Evolutionary conservation across 1,284 basidiomycete genomes (phyloP).

Genomic region (Leccinum subrobustum): DNA sequence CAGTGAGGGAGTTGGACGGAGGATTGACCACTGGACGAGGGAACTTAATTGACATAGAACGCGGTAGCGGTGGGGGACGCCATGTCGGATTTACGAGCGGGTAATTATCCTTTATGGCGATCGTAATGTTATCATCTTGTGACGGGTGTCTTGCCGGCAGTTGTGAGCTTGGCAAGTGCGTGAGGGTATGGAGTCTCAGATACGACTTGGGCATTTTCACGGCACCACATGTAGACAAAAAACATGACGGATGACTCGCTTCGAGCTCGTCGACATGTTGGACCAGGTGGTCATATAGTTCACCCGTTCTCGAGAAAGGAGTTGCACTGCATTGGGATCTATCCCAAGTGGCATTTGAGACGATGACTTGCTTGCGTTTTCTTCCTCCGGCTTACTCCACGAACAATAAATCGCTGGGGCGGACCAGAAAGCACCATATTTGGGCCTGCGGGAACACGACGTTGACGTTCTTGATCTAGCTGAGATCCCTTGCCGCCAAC

Average conservation of each 20-base stretch:
- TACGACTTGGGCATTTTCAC: constrained; percentile 46
- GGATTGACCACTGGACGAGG: constrained; percentile 59
- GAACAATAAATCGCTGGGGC: constrained; percentile 75
- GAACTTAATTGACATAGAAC: constrained; percentile 55
- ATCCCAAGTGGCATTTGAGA: constrained; percentile 70
- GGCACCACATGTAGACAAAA: constrained; percentile 65
- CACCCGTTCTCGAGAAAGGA: constrained; percentile 48
- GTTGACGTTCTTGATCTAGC: constrained; percentile 81
- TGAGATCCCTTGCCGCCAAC: constrained; percentile 94
- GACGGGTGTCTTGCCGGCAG: constrained; percentile 54
- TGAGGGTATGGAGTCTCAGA: constrained; percentile 66
- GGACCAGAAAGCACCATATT: constrained; percentile 42
- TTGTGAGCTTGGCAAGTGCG: constrained; percentile 64
- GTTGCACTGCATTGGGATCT: constrained; percentile 50
- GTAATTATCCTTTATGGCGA: constrained; percentile 54
- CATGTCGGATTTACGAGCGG: constrained; percentile 60
- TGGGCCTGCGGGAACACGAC: constrained; percentile 76
- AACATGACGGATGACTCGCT: constrained; percentile 48
- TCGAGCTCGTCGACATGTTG: constrained; percentile 51
- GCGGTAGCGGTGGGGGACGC: constrained; percentile 62
- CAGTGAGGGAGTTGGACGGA: constrained; percentile 69
- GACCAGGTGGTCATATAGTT: constrained; percentile 69
- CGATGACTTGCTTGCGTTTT: constrained; percentile 51
- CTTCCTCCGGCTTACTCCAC: constrained; percentile 70
- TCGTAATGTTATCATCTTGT: constrained; percentile 66